Percentiles rank a stretch among this genome's conserved stretches.
Conservation (phyloP, 1,284 basidiomycete species). For the Moesziomyces sp. region DNA sequence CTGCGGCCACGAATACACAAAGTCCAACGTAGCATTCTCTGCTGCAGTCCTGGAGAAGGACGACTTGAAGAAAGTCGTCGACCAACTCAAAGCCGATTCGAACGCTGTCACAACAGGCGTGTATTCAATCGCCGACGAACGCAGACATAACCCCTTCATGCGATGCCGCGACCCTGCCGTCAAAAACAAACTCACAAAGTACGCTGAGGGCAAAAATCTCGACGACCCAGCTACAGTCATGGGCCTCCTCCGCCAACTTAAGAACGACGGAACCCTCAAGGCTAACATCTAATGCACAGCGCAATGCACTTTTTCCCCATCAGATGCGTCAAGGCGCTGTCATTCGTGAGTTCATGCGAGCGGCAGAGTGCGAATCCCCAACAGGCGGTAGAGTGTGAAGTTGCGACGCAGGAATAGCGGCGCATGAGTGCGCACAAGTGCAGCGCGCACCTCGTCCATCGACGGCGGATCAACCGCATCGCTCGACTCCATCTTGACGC, state of each 20-base stretch:
- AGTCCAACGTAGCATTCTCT: slow-evolving; percentile 66
- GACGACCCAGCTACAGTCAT: slow-evolving; percentile 75
- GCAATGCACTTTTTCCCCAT: background rate
- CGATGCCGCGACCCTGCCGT: slow-evolving; percentile 53
- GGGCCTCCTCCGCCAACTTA: slow-evolving; percentile 79
- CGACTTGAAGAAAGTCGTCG: slow-evolving; percentile 71
- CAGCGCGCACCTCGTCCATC: background rate
- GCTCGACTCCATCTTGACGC: slow-evolving; percentile 6
- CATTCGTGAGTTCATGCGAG: slow-evolving; percentile 2
- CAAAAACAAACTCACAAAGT: slow-evolving; percentile 66
- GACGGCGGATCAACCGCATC: background rate
- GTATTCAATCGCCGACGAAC: slow-evolving; percentile 85
- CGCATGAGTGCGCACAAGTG: background rate
- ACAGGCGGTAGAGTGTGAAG: slow-evolving; percentile 23
- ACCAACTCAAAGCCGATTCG: slow-evolving; percentile 70
- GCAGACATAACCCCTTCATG: slow-evolving; percentile 70
- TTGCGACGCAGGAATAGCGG: slow-evolving; percentile 37
- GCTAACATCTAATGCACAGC: slow-evolving; percentile 40
- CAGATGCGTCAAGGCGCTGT: background rate
- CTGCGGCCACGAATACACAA: slow-evolving; percentile 78
- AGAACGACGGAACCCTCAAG: slow-evolving; percentile 73
- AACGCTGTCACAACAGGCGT: slow-evolving; percentile 75
- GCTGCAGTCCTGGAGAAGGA: slow-evolving; percentile 74
- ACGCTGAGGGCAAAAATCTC: slow-evolving; percentile 34
- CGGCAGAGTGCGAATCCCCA: slow-evolving; percentile 18